Evolutionary conservation across 371 early-diverging fungal genomes (phyloP), one percentile per base, ranked within the genome.

Genomic region (Actinomortierella ambigua): DNA sequence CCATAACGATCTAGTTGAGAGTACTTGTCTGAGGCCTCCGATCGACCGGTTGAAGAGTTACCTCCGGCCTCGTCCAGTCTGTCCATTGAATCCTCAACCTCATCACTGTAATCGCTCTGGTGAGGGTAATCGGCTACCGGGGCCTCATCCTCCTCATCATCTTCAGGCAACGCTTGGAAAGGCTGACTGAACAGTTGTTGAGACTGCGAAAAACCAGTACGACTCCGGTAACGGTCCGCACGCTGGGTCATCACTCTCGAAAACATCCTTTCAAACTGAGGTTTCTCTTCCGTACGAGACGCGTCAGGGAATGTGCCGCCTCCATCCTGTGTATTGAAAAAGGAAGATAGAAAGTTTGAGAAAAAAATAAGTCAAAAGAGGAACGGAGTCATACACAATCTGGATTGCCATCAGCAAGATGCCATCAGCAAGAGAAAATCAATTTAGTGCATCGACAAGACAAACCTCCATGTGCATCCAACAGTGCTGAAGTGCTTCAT

Each of bases 381-480:
- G 40, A 26, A 49, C 29, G 3, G 18, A 2, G 18, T 20, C 20
- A 4, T 22, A 14, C 28, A 41, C 18, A 22, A 44, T 23, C 1
- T 24, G 11, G 28, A 3, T 20, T 41, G 24, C 22, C 22, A 48
- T 22, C 24, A 42, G 41, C 24, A 20, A 22, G 23, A 42, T 11
- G 24, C n/a, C n/a, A n/a, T n/a, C n/a, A n/a, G n/a, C n/a, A n/a
- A n/a, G 27, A 24, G 27, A 41, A 14, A 17, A 41, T 41, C 2
- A 40, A n/a, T 39, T 34, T 18, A 34, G 9, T 0, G 1, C 40
- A 34, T 48, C 41, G 9, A 48, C 8, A 8, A 8, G 9, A 8
- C 48, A 20, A 66, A 71, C 73, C 55, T 61, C 73, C 59, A 71
- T 22, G 1, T 59, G 58, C 76, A 69, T 76, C 77, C 77, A 77